Evolutionary conservation across 352 stramenopile species (phyloP).

Genomic region (Globisporangium uncinulatum): DNA sequence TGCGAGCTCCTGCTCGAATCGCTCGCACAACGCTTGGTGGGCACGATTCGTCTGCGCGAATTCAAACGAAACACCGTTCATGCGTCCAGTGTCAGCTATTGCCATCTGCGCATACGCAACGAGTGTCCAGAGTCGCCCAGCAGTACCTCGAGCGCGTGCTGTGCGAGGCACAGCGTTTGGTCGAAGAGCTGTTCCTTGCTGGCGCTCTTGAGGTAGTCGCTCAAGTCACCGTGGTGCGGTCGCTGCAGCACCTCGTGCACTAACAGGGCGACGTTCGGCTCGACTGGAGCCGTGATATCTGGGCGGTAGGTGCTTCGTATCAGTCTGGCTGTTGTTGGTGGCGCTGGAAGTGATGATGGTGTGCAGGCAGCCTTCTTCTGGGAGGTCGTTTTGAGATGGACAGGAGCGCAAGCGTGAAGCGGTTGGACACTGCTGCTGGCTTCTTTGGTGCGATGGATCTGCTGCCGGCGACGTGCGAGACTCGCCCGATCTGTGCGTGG

Average conservation of each 20-base stretch:
- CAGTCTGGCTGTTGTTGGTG: neutral
- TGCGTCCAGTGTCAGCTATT: too few relatives aligned
- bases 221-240: conserved; percentile 30
- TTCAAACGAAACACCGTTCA: too few relatives aligned
- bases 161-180: conserved; percentile 34
- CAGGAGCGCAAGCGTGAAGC: neutral
- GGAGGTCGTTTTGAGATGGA: neutral
- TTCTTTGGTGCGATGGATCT: conserved; percentile 23
- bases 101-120: too few relatives aligned
- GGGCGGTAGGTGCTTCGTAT: neutral
- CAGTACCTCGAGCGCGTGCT: conserved; percentile 35
- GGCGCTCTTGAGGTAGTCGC: conserved; percentile 25
- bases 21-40: conserved; percentile 14
- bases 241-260: conserved; percentile 48
- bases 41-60: conserved; percentile 19
- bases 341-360: neutral
- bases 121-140: neutral
- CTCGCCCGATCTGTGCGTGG: conserved; percentile 21
- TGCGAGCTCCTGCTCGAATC: conserved; percentile 14
- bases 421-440: conserved; percentile 14
- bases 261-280: conserved; percentile 30
- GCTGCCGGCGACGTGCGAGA: conserved; percentile 25
- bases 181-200: conserved; percentile 46
- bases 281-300: neutral
- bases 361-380: neutral